phyloP scores from a whole-genome alignment of 116 monocot species.

The Cymodocea nodosa region DNA sequence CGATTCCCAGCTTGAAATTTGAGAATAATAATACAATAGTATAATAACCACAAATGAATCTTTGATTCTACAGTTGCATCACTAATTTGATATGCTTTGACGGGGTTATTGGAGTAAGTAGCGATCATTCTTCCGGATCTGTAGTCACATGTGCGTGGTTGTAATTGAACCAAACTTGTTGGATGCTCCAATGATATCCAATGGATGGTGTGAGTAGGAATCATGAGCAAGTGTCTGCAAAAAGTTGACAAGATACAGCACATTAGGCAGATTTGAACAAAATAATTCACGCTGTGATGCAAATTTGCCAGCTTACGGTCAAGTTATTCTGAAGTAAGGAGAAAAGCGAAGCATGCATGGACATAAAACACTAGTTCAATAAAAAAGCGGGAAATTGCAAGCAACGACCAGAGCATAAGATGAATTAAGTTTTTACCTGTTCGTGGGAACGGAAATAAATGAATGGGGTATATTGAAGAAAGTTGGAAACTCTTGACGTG shows the following conservation, averaged over 20 bases:
- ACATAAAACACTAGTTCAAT: not conserved
- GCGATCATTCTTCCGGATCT: not conserved
- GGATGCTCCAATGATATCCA: not conserved
- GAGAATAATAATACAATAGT: not conserved
- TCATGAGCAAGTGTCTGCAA: constrained; percentile 76
- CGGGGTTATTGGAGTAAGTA: too few relatives aligned
- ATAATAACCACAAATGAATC: not conserved
- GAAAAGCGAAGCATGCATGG: too few relatives aligned
- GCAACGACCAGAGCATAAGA: too few relatives aligned
- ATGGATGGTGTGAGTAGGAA: not conserved
- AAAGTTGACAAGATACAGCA: constrained; percentile 3
- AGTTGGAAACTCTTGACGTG: constrained; percentile 94
- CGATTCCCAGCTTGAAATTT: too few relatives aligned
- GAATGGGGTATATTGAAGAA: constrained; percentile 87
- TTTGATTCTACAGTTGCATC: not conserved
- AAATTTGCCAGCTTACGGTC: not conserved
- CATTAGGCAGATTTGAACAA: not conserved
- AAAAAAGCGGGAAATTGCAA: not conserved
- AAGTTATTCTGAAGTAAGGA: not conserved
- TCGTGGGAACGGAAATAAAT: constrained; percentile 93
- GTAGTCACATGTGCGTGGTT: not conserved
- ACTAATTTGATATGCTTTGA: not conserved
- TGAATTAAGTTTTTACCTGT: constrained; percentile 52
- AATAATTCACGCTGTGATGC: not conserved
- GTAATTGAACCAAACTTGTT: not conserved